phyloP scores from a whole-genome alignment of 192 early-diverging fungal species.

The Cetraspora pellucida region DNA sequence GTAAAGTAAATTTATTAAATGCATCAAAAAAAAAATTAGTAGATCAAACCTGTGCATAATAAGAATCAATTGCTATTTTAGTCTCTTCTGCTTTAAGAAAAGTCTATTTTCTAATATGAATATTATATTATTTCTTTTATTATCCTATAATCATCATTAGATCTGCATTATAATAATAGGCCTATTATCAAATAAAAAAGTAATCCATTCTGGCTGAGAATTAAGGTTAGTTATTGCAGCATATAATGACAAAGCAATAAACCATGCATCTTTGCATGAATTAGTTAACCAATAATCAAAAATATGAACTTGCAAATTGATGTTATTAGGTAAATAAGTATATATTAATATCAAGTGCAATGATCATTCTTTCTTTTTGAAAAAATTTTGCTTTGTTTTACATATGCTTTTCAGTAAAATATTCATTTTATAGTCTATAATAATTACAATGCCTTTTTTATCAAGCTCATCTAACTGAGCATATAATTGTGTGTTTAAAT shows the following conservation, averaged over 20 bases:
- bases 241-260: neutral
- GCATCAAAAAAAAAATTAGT: too few relatives aligned
- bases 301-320: neutral
- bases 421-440: conserved; percentile 12
- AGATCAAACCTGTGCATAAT: neutral
- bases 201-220: too few relatives aligned
- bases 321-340: neutral
- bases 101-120: neutral
- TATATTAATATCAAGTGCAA: neutral
- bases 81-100: neutral
- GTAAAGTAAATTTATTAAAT: too few relatives aligned
- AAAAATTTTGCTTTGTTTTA: conserved; percentile 2
- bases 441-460: neutral
- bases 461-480: neutral
- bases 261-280: conserved; percentile 5
- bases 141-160: conserved; percentile 2
- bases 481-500: conserved; percentile 2
- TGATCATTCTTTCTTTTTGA: neutral
- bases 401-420: neutral
- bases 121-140: neutral
- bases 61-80: neutral
- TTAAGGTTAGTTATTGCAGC: neutral
- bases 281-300: conserved; percentile 4
- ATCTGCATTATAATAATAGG: neutral
- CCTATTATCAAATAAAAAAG: too few relatives aligned